Percentiles rank a stretch among this genome's conserved stretches.
Conservation (phyloP, 495 filamentous ascomycete species). For the Staphylotrichum tortipilum region DNA sequence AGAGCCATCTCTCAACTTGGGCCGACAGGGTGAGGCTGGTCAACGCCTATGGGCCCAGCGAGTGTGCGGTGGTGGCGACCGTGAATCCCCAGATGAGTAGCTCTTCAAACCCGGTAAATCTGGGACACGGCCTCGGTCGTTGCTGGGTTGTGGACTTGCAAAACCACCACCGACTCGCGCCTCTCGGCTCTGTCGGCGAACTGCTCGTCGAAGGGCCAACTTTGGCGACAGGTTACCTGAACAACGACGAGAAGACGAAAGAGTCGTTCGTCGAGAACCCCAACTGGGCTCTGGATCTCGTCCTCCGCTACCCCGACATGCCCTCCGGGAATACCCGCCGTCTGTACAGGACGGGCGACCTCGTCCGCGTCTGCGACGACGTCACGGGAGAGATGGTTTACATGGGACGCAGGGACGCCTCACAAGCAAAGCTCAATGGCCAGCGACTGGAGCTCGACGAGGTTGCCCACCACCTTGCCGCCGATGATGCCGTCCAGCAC, state of each 20-base stretch:
- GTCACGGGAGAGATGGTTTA: constrained; percentile 41
- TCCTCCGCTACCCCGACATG: constrained; percentile 11
- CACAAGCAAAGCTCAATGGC: constrained; percentile 32
- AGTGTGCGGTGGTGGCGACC: constrained; percentile 39
- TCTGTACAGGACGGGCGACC: constrained; percentile 53
- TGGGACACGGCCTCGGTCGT: constrained; percentile 16
- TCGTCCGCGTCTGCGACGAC: constrained; percentile 44
- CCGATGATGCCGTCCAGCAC: constrained; percentile 13
- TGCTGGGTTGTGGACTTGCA: constrained; percentile 25
- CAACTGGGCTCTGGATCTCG: constrained; percentile 23
- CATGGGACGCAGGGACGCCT: constrained; percentile 30
- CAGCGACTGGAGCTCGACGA: constrained; percentile 38
- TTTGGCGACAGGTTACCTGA: constrained; percentile 20
- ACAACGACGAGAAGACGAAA: constrained; percentile 12
- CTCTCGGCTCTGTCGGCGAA: constrained; percentile 41
- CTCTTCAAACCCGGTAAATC: constrained; percentile 11
- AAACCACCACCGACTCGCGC: constrained; percentile 25
- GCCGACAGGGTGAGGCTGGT: constrained; percentile 31
- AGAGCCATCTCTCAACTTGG: constrained; percentile 13
- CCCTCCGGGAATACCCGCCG: background rate
- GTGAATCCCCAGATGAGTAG: constrained; percentile 11
- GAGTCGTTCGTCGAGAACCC: constrained; percentile 17
- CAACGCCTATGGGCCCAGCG: constrained; percentile 50
- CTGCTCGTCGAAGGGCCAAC: constrained; percentile 38
- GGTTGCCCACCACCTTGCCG: constrained; percentile 40